A percentile compares a stretch with the other conserved stretches of the same genome.
phyloP scores from a whole-genome alignment of 2,329 filamentous ascomycete species.

The Knoxdaviesia proteae region DNA sequence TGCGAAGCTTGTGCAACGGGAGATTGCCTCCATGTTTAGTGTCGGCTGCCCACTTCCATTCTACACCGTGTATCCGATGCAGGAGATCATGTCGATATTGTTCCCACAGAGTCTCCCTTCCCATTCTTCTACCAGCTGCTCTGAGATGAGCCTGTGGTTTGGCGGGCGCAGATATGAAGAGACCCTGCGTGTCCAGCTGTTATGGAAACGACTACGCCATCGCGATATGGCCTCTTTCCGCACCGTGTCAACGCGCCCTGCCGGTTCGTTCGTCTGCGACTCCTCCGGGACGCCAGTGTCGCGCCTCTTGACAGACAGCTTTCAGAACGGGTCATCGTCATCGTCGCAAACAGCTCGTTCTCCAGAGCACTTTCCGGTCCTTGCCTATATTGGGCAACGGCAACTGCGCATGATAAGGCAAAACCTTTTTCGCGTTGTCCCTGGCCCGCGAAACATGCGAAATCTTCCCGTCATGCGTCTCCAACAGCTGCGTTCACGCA shows the following conservation, averaged over 20 bases:
- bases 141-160: conserved; percentile 2
- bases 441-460: conserved; percentile 16
- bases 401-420: conserved; percentile 23
- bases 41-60: conserved; percentile 1
- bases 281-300: no score
- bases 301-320: no score
- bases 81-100: conserved; percentile 1
- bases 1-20: conserved; percentile 1
- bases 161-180: conserved; percentile 1
- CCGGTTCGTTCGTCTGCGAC: conserved; percentile 10
- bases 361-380: conserved; percentile 7
- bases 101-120: conserved; percentile 1
- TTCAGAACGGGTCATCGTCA: background rate
- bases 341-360: conserved; percentile 5
- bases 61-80: conserved; percentile 2
- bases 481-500: conserved; percentile 23
- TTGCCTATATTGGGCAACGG: conserved; percentile 26
- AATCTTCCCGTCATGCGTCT: conserved; percentile 28
- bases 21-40: background rate
- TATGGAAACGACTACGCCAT: background rate
- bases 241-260: conserved; percentile 16
- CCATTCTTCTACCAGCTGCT: background rate
- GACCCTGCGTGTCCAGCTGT: background rate
- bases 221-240: conserved; percentile 11
- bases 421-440: conserved; percentile 23